phyloP scores from a whole-genome alignment of 2,329 filamentous ascomycete genomes.

The Ophiostoma piceae region DNA sequence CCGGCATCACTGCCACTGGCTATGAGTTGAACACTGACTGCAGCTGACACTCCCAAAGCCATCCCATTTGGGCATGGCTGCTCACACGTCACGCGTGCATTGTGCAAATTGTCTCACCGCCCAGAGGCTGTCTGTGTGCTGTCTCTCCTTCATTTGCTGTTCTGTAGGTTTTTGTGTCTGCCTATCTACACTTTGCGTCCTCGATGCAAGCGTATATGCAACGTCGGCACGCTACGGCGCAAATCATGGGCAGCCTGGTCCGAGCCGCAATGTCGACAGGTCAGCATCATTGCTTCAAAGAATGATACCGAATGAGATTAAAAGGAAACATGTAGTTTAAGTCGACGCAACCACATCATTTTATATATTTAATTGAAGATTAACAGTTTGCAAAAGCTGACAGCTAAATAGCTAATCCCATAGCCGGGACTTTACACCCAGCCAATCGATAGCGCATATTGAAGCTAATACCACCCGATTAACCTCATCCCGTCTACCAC shows the following conservation, averaged over 20 bases:
- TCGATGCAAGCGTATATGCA: not conserved
- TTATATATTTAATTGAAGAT: no score
- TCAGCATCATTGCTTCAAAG: not conserved
- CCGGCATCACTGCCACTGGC: not conserved
- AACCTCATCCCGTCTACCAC: not conserved
- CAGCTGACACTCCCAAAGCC: not conserved
- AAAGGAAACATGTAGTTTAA: not conserved
- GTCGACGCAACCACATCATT: not conserved
- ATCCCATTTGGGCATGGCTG: not conserved
- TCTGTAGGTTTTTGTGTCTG: not conserved
- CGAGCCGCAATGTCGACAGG: not conserved
- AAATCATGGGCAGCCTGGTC: not conserved
- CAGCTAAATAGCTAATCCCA: not conserved
- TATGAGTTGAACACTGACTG: not conserved
- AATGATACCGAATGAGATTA: not conserved
- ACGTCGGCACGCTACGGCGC: not conserved
- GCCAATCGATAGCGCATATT: not conserved
- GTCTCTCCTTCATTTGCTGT: not conserved
- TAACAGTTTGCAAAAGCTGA: not conserved
- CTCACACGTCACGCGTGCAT: constrained; percentile 3
- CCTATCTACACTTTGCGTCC: not conserved
- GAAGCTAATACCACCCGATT: not conserved
- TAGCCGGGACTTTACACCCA: not conserved
- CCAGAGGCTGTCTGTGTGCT: not conserved
- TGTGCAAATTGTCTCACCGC: not conserved